A percentile compares a stretch with the other conserved stretches of the same genome.
These are phyloP conservation scores for Phaeosphaeria sp. DNA, from an alignment of 2,329 filamentous ascomycete species.

Conservation along the genomic window DNA sequence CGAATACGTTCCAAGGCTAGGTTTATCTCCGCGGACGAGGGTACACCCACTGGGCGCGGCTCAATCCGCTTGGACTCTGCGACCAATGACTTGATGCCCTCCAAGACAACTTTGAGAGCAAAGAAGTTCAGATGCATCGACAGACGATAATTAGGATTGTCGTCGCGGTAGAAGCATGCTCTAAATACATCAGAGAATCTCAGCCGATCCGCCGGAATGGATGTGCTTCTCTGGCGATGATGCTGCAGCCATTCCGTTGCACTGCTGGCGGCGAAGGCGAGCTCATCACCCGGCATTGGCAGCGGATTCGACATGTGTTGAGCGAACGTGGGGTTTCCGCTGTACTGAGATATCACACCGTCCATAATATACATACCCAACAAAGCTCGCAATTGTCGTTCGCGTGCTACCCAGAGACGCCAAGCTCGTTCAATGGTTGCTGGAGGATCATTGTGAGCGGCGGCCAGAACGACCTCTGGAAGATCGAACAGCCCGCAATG, in stretches of 20 bases:
- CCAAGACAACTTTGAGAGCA: neutral
- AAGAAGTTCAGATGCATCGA: neutral
- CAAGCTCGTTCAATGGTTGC: neutral
- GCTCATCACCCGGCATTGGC: neutral
- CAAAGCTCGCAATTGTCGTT: neutral
- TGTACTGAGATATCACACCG: neutral
- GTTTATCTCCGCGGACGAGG: neutral
- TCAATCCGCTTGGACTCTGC: constrained; percentile 1
- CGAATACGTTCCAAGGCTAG: neutral
- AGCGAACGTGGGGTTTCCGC: neutral
- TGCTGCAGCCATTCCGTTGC: neutral
- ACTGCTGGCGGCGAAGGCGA: neutral
- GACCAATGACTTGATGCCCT: neutral
- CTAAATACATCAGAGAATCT: neutral
- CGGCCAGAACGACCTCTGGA: neutral
- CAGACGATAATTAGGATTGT: neutral
- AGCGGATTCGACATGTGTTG: constrained; percentile 1
- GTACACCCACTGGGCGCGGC: neutral
- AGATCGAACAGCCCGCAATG: neutral
- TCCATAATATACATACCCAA: neutral
- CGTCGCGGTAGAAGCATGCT: neutral
- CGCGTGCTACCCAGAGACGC: neutral
- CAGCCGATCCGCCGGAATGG: neutral
- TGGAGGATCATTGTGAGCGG: neutral
- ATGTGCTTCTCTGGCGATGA: neutral